These are phyloP conservation scores for Ogataea trehaloabstinens DNA, from an alignment of 805 yeast genomes.

Conservation along the genomic window DNA sequence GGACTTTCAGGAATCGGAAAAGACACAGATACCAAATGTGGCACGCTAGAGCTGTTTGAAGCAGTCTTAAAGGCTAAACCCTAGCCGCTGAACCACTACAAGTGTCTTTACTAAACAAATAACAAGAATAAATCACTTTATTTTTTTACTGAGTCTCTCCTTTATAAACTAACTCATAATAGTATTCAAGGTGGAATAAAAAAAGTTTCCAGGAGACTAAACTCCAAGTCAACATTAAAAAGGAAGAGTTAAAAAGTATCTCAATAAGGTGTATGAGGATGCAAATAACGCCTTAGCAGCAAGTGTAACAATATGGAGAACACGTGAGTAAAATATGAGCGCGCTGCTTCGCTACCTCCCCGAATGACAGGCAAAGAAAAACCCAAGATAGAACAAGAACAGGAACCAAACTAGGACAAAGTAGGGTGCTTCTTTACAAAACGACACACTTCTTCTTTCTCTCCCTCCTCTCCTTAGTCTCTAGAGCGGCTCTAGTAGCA, in stretches of 20 bases:
- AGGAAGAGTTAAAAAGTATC: background rate
- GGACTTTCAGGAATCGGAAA: no score
- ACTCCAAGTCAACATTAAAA: background rate
- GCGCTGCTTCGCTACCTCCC: background rate
- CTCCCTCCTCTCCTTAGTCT: conserved; percentile 55
- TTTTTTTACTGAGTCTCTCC: no score
- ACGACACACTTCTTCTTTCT: conserved; percentile 70
- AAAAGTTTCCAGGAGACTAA: background rate
- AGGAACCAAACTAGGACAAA: no score
- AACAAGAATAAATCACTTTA: no score
- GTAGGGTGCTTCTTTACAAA: conserved; percentile 55
- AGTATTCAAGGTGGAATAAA: background rate
- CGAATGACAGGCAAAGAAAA: conserved; percentile 2
- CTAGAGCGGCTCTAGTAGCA: conserved; percentile 87
- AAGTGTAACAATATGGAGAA: background rate
- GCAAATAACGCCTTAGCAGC: background rate
- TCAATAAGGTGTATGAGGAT: background rate
- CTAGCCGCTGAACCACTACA: no score
- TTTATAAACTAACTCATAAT: background rate
- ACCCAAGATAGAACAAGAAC: background rate
- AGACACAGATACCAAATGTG: conserved; percentile 1
- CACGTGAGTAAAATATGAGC: background rate
- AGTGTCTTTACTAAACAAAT: no score
- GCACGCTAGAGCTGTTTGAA: no score
- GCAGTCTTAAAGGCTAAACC: no score